Percentiles rank a stretch among this genome's conserved stretches.
Evolutionary conservation across 2,329 filamentous ascomycete genomes (phyloP).

Genomic region (Colletotrichum sp.): DNA sequence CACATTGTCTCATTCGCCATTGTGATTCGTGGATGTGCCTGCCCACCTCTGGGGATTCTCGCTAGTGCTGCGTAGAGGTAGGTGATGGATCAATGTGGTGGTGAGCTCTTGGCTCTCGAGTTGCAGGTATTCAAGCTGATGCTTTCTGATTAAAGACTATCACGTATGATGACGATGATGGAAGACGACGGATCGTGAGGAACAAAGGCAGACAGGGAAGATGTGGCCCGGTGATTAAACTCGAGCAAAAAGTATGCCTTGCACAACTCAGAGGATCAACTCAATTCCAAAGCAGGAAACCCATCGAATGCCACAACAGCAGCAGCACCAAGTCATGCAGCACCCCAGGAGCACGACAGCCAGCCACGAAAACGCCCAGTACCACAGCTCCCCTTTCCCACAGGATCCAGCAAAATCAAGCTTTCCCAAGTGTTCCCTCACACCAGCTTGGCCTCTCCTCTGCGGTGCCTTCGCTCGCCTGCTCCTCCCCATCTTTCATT

Average conservation of each 20-base stretch:
- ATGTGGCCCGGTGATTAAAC: not conserved
- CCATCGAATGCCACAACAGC: not conserved
- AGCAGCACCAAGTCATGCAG: not conserved
- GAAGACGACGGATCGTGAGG: not conserved
- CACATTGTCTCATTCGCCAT: not conserved
- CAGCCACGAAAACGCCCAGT: not conserved
- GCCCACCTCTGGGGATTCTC: not conserved
- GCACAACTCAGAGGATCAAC: not conserved
- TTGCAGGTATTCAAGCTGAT: not conserved
- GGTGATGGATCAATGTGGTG: not conserved
- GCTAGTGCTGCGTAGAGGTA: not conserved
- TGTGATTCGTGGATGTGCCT: slow-evolving; percentile 1
- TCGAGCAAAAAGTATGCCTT: not conserved
- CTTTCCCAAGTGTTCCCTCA: slow-evolving; percentile 7
- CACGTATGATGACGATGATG: not conserved
- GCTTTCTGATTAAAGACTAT: not conserved
- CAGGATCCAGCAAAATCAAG: slow-evolving; percentile 10
- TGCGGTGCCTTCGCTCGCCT: not conserved
- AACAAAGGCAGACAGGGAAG: not conserved
- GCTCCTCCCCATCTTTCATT: not conserved
- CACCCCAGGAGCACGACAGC: not conserved
- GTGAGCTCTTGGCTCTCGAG: not conserved
- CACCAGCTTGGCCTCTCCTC: not conserved
- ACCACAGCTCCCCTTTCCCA: not conserved
- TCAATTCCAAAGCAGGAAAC: not conserved